Evolutionary conservation across 2,329 filamentous ascomycete genomes (phyloP).

Genomic region (Xylariaceae sp.): DNA sequence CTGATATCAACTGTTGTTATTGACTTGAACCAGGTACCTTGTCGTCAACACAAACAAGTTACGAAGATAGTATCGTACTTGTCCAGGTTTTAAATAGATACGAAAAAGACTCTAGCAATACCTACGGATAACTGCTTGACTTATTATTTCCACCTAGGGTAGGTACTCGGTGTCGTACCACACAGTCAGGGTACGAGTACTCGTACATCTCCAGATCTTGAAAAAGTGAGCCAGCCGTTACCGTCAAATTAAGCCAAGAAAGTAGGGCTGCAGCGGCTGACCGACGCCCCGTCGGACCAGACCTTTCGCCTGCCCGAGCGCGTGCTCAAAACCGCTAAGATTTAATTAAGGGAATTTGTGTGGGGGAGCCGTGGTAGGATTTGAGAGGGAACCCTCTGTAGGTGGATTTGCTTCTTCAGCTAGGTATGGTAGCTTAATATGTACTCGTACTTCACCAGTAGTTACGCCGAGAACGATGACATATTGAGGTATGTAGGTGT

Average conservation of each 20-base stretch:
- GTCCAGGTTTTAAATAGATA: no score
- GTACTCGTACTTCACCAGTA: no score
- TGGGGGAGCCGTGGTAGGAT: background rate
- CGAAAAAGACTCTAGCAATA: no score
- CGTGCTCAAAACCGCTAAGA: background rate
- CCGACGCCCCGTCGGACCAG: background rate
- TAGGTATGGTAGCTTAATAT: no score
- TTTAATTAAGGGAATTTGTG: background rate
- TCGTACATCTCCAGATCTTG: background rate
- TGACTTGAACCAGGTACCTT: no score
- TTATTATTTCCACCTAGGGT: no score
- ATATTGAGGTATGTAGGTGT: no score
- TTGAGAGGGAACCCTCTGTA: background rate
- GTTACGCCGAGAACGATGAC: no score
- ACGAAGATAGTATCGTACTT: no score
- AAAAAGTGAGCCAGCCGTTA: background rate
- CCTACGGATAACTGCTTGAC: no score
- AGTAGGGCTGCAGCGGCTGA: background rate
- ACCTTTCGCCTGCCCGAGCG: background rate
- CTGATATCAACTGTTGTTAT: no score
- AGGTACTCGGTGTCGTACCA: background rate
- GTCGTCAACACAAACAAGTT: no score
- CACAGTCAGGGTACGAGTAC: background rate
- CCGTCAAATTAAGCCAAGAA: background rate
- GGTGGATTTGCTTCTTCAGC: background rate